These are phyloP conservation scores for Hippophae tibetana DNA, from an alignment of 306 rosid genomes.

Conservation along the genomic window DNA sequence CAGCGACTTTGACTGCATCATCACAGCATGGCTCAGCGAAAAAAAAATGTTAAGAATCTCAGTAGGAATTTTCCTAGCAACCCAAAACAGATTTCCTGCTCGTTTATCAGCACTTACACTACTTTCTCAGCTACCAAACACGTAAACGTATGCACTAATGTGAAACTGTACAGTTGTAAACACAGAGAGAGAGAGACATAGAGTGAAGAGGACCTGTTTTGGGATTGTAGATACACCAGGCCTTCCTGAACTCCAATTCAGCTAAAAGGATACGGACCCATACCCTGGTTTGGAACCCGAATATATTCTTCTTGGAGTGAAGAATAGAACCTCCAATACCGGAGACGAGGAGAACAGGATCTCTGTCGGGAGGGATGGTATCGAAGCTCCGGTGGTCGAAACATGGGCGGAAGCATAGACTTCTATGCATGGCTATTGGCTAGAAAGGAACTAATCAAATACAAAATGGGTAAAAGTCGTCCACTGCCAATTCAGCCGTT, in stretches of 20 bases:
- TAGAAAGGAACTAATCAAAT: neutral
- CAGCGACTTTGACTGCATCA: no score
- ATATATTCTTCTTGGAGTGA: conserved; percentile 41
- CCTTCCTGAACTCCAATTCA: conserved; percentile 57
- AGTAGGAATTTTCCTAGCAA: no score
- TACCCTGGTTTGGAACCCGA: conserved; percentile 68
- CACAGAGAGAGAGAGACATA: neutral
- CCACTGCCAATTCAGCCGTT: neutral
- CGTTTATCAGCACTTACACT: neutral
- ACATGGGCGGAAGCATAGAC: conserved; percentile 36
- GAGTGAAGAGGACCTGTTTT: conserved; percentile 41
- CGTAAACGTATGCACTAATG: no score
- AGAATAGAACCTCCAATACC: conserved; percentile 92
- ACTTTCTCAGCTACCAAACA: conserved; percentile 5
- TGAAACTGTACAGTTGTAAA: neutral
- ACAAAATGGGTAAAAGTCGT: neutral
- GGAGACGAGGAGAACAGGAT: conserved; percentile 73
- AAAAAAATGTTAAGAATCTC: no score
- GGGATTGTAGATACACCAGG: conserved; percentile 74
- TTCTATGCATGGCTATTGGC: conserved; percentile 22
- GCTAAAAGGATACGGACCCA: conserved; percentile 83
- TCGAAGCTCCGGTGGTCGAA: conserved; percentile 33
- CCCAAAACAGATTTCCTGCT: no score
- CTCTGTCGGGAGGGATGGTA: conserved; percentile 26
- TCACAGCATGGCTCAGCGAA: no score